These are phyloP conservation scores for Canariomyces notabilis DNA, from an alignment of 2,329 filamentous ascomycete species.

Conservation along the genomic window DNA sequence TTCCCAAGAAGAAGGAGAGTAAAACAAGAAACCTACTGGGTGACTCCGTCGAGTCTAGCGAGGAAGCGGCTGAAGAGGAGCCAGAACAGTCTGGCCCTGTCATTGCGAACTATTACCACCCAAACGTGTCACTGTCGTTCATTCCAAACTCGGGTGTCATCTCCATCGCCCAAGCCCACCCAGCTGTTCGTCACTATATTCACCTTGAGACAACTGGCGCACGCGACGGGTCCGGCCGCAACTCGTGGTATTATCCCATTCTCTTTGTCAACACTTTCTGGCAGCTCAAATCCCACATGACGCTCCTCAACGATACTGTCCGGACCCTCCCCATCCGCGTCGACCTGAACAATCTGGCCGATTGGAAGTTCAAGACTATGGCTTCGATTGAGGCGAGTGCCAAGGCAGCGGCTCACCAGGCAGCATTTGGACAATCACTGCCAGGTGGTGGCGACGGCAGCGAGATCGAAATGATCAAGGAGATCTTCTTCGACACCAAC, in stretches of 20 bases:
- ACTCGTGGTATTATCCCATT: conserved; percentile 90
- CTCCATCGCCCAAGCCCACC: conserved; percentile 61
- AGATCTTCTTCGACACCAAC: conserved; percentile 90
- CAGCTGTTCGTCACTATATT: conserved; percentile 71
- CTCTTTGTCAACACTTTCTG: conserved; percentile 95
- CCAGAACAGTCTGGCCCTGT: conserved; percentile 58
- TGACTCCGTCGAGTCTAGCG: conserved; percentile 43
- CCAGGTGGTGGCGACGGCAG: conserved; percentile 80
- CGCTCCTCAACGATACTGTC: conserved; percentile 82
- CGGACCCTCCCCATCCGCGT: conserved; percentile 76
- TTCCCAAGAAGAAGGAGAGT: conserved; percentile 81
- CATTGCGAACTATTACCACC: conserved; percentile 85
- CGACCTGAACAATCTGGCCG: conserved; percentile 71
- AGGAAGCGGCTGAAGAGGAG: conserved; percentile 45
- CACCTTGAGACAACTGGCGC: conserved; percentile 74
- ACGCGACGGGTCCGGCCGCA: conserved; percentile 76
- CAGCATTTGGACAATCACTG: conserved; percentile 65
- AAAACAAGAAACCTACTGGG: conserved; percentile 88
- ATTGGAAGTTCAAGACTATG: conserved; percentile 88
- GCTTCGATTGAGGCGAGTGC: conserved; percentile 81
- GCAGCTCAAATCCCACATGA: conserved; percentile 92
- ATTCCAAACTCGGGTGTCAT: conserved; percentile 73
- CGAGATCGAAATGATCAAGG: conserved; percentile 96
- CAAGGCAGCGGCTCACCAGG: conserved; percentile 74
- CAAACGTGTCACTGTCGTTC: conserved; percentile 86